Percentiles rank a stretch among this genome's conserved stretches.
These are phyloP conservation scores for Cercospora sp. DNA, from an alignment of 2,329 filamentous ascomycete genomes.

Conservation along the genomic window DNA sequence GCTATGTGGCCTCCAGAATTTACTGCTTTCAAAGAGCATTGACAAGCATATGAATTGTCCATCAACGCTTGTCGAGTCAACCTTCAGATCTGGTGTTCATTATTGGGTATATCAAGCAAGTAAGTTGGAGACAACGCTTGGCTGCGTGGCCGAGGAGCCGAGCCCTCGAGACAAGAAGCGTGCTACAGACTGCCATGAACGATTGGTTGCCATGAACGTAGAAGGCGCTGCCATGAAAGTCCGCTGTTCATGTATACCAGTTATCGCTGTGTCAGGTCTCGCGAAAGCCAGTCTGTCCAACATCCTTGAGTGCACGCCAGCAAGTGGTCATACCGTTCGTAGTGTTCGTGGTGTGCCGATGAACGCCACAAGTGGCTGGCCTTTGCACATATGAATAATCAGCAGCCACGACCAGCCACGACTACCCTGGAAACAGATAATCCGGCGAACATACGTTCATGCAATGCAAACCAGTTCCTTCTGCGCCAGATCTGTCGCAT, in stretches of 20 bases:
- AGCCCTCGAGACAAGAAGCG: neutral
- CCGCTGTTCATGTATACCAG: neutral
- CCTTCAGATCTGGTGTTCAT: neutral
- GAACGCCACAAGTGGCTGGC: neutral
- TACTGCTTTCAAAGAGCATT: neutral
- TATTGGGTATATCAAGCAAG: neutral
- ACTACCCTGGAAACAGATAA: neutral
- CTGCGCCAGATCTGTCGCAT: neutral
- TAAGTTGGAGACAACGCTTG: neutral
- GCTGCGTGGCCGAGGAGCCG: slow-evolving; percentile 4
- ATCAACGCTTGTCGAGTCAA: neutral
- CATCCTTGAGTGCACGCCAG: neutral
- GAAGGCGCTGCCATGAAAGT: neutral
- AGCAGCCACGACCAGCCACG: neutral
- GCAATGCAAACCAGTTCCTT: neutral
- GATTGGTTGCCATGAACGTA: neutral
- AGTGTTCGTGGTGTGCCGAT: neutral
- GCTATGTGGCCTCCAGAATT: neutral
- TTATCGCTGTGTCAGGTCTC: neutral
- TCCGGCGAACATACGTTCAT: neutral
- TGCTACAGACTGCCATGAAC: neutral
- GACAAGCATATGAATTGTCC: neutral
- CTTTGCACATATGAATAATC: neutral
- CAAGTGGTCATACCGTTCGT: neutral
- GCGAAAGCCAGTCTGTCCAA: neutral